Evolutionary conservation across 805 yeast genomes (phyloP).

Genomic region (Candida tammaniensis): DNA sequence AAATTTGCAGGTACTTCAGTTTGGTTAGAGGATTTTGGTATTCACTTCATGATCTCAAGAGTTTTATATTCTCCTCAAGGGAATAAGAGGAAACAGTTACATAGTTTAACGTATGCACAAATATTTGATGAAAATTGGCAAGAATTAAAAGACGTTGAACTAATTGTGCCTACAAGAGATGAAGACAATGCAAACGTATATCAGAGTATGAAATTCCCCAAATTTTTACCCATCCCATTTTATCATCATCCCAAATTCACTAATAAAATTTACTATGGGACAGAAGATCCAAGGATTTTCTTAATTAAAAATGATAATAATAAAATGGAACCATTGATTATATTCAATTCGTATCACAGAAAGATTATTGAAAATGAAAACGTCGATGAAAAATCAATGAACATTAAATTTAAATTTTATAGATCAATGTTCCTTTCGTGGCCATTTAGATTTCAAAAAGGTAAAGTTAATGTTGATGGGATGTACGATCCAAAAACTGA

Average conservation of each 20-base stretch:
- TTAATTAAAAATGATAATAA: conserved; percentile 30
- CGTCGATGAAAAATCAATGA: conserved; percentile 18
- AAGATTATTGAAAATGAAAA: conserved; percentile 9
- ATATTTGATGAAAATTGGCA: conserved; percentile 46
- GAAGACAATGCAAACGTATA: conserved; percentile 6
- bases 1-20: conserved; percentile 50
- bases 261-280: conserved; percentile 34
- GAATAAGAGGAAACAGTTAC: conserved; percentile 31
- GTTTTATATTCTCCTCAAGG: conserved; percentile 33
- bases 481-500: conserved; percentile 11
- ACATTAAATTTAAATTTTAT: conserved; percentile 11
- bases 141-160: conserved; percentile 30
- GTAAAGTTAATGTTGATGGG: conserved; percentile 25
- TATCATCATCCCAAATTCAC: conserved; percentile 21
- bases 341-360: conserved; percentile 36
- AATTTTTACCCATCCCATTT: conserved; percentile 29
- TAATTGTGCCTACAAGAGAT: conserved; percentile 19
- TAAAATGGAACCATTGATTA: conserved; percentile 44
- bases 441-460: conserved; percentile 31
- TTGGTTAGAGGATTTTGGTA: conserved; percentile 49
- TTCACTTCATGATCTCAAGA: conserved; percentile 47
- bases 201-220: conserved; percentile 20
- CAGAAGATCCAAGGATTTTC: conserved; percentile 50
- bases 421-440: conserved; percentile 31
- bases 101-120: conserved; percentile 44